phyloP scores from a whole-genome alignment of 805 yeast genomes.

The Jamesozyma jinghongensis region DNA sequence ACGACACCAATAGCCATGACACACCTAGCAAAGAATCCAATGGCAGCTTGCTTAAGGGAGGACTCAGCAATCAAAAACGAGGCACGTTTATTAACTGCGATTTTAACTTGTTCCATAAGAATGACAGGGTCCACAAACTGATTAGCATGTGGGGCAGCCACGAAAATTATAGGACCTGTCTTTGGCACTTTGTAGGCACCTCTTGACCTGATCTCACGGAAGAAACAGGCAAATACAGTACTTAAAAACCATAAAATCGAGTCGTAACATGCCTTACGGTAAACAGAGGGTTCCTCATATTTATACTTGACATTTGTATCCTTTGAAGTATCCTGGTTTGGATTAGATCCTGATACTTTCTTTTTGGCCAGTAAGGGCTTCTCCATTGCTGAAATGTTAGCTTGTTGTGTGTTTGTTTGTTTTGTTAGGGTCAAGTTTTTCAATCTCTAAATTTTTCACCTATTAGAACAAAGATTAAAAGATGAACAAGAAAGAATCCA shows the following conservation, averaged over 20 bases:
- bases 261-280: constrained; percentile 40
- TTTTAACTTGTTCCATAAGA: constrained; percentile 41
- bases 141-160: constrained; percentile 97
- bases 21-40: constrained; percentile 68
- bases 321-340: background rate
- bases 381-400: constrained; percentile 1
- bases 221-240: constrained; percentile 55
- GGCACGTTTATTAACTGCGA: constrained; percentile 54
- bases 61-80: constrained; percentile 68
- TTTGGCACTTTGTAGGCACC: constrained; percentile 70
- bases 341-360: background rate
- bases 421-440: background rate
- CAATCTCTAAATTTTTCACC: background rate
- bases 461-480: too few relatives aligned
- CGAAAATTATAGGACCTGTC: constrained; percentile 80
- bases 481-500: too few relatives aligned
- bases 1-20: constrained; percentile 84
- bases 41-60: constrained; percentile 53
- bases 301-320: constrained; percentile 1
- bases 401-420: background rate
- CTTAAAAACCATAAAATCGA: constrained; percentile 42
- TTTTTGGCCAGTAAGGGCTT: background rate
- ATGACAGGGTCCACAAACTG: constrained; percentile 77
- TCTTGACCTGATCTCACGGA: constrained; percentile 79
- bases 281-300: constrained; percentile 34